Conservation (phyloP, 345 rosid species). For the Citrus trifoliata region DNA sequence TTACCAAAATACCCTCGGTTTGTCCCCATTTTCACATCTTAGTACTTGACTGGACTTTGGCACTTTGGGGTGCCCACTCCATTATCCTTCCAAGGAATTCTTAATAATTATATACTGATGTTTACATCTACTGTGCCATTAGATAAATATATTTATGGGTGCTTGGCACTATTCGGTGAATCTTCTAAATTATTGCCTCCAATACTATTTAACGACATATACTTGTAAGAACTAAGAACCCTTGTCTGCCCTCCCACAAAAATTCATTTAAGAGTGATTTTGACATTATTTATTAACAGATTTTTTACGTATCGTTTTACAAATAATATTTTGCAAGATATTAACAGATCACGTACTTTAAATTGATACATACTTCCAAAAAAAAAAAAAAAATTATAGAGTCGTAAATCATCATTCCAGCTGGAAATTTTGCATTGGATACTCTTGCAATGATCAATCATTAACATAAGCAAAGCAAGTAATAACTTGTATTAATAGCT, state of each 20-base stretch:
- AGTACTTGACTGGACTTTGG: neutral
- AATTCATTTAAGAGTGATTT: neutral
- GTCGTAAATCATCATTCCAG: slow-evolving; percentile 18
- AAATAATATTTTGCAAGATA: too few species aligned
- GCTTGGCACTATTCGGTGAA: neutral
- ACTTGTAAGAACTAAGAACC: neutral
- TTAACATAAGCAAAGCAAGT: neutral
- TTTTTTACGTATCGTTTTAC: neutral
- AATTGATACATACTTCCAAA: neutral
- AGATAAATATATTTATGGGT: neutral
- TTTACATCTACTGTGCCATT: neutral
- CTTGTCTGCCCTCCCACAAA: neutral
- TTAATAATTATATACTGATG: neutral
- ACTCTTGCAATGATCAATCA: slow-evolving; percentile 23
- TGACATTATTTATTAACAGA: neutral
- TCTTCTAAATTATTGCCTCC: neutral
- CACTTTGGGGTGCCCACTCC: neutral
- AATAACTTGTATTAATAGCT: slow-evolving; percentile 19
- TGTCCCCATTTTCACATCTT: neutral
- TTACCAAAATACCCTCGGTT: slow-evolving; percentile 28
- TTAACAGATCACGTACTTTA: too few species aligned
- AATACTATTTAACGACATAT: neutral
- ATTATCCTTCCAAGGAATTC: neutral
- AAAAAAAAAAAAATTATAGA: neutral
- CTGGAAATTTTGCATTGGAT: slow-evolving; percentile 37